These are phyloP conservation scores for Arthrobotrys sphaeroides DNA, from an alignment of 2,329 filamentous ascomycete genomes.

Conservation along the genomic window DNA sequence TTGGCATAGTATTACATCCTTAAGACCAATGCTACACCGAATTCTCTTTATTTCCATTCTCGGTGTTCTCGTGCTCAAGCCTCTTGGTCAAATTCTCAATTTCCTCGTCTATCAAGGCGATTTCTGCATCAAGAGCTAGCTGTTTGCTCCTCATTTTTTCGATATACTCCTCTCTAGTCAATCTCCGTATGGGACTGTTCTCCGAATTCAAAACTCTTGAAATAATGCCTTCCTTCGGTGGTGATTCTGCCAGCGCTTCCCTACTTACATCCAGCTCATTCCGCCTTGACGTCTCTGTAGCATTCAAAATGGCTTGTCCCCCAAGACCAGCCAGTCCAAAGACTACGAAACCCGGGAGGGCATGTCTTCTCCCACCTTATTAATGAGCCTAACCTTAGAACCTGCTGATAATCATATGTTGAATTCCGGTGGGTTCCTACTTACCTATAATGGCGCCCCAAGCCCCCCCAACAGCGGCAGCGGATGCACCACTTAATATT, in stretches of 20 bases:
- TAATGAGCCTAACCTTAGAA: neutral
- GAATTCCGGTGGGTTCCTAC: neutral
- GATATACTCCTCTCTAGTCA: constrained; percentile 30
- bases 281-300: neutral
- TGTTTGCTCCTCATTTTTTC: constrained; percentile 32
- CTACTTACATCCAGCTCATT: neutral
- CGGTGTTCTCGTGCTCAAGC: constrained; percentile 3
- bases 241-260: neutral
- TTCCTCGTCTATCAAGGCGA: constrained; percentile 48
- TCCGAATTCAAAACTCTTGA: constrained; percentile 22
- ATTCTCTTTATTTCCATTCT: neutral
- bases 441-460: constrained; percentile 47
- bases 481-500: constrained; percentile 23
- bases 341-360: constrained; percentile 27
- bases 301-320: constrained; percentile 20
- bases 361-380: constrained; percentile 41
- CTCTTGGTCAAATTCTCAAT: constrained; percentile 27
- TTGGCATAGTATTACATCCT: neutral
- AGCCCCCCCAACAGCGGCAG: constrained; percentile 27
- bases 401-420: neutral
- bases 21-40: neutral
- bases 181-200: constrained; percentile 26
- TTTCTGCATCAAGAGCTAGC: constrained; percentile 40
- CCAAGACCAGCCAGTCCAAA: constrained; percentile 26
- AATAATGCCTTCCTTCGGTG: constrained; percentile 18